Evolutionary conservation across 1,284 basidiomycete species (phyloP).

Genomic region (Peniophora sp.): DNA sequence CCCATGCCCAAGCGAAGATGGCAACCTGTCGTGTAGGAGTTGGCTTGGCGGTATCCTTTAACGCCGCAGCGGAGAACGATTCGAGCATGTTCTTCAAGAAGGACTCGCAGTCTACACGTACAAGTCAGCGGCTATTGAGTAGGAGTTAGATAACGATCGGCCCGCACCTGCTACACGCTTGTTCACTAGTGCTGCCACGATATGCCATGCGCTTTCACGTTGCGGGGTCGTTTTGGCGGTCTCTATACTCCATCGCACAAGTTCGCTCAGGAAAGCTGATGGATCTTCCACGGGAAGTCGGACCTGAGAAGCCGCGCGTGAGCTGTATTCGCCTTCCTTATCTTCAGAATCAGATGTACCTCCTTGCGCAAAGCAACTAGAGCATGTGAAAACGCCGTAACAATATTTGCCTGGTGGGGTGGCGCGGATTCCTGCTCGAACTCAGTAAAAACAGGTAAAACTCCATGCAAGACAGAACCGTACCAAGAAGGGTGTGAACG

Average conservation of each 20-base stretch:
- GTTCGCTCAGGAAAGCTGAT: constrained; percentile 38
- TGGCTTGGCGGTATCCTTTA: constrained; percentile 23
- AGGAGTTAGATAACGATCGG: too few relatives aligned
- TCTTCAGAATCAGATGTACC: constrained; percentile 25
- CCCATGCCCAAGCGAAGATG: constrained; percentile 68
- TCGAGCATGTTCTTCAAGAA: constrained; percentile 16
- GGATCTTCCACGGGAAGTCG: constrained; percentile 37
- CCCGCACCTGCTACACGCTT: constrained; percentile 58
- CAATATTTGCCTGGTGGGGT: constrained; percentile 47
- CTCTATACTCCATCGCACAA: constrained; percentile 54
- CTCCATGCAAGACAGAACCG: constrained; percentile 1
- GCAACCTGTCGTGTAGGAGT: constrained; percentile 40
- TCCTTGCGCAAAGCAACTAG: constrained; percentile 58
- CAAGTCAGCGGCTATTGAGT: not conserved
- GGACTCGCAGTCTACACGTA: constrained; percentile 14
- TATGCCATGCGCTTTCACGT: constrained; percentile 48
- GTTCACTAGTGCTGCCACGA: constrained; percentile 69
- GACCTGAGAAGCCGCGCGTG: constrained; percentile 31
- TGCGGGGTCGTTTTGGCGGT: constrained; percentile 48
- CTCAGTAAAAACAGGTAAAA: constrained; percentile 3
- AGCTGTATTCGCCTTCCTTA: not conserved
- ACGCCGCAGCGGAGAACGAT: constrained; percentile 38
- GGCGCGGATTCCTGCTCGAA: constrained; percentile 35
- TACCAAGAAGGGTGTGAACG: constrained; percentile 43
- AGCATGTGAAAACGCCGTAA: constrained; percentile 60